These are phyloP conservation scores for Dictyostelium firmibasis DNA, from an alignment of 78 protist genomes.

Conservation along the genomic window DNA sequence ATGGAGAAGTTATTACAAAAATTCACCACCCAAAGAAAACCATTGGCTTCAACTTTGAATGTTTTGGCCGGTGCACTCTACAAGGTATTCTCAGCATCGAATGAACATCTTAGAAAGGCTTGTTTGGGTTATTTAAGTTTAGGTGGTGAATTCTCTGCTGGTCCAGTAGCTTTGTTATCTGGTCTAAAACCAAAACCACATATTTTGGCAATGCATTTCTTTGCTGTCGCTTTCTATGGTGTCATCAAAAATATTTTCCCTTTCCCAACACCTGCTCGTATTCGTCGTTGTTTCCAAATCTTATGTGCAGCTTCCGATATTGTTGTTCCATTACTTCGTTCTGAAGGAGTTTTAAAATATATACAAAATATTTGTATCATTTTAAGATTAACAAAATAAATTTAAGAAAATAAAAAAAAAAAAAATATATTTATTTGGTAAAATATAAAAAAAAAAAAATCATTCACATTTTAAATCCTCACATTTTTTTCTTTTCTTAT, in stretches of 20 bases:
- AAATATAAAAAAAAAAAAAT: not conserved
- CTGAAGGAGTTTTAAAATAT: constrained; percentile 30
- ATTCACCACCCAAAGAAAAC: constrained; percentile 14
- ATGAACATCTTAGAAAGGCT: constrained; percentile 74
- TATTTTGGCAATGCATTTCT: constrained; percentile 72
- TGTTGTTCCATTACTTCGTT: constrained; percentile 52
- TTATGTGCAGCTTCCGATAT: constrained; percentile 69
- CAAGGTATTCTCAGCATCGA: constrained; percentile 36
- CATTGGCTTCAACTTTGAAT: constrained; percentile 72
- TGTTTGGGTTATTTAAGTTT: constrained; percentile 82
- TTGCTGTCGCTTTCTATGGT: constrained; percentile 77
- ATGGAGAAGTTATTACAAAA: not conserved
- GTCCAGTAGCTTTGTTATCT: constrained; percentile 80
- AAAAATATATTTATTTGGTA: not conserved
- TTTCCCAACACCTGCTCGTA: constrained; percentile 72
- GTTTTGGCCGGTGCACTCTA: constrained; percentile 73
- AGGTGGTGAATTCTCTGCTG: constrained; percentile 82
- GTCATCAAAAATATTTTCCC: constrained; percentile 40
- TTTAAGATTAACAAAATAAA: constrained; percentile 34
- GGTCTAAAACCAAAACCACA: constrained; percentile 51
- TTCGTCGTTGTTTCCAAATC: constrained; percentile 23
- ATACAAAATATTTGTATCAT: constrained; percentile 1
- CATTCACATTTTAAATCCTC: too few species aligned
- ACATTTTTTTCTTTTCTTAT: not conserved
- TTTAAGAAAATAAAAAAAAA: not conserved